Conservation (phyloP, 352 stramenopile genomes). For the Globisporangium parvum region DNA sequence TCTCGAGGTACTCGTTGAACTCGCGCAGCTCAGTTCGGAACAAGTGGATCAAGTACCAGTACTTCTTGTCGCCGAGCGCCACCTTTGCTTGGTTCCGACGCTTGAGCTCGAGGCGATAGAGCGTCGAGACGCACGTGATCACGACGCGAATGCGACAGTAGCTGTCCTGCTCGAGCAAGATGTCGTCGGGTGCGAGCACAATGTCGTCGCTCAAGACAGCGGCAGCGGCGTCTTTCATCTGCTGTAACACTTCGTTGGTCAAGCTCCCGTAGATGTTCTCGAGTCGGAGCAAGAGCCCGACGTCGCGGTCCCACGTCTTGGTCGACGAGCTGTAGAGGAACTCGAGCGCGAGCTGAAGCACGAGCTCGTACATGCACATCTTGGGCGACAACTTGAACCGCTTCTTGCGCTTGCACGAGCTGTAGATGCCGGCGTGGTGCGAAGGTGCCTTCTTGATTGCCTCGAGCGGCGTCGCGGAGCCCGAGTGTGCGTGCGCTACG, state of each 20-base stretch:
- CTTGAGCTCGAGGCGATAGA: conserved; percentile 51
- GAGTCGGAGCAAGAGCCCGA: conserved; percentile 40
- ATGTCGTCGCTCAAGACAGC: background rate
- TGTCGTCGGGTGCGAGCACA: conserved; percentile 5
- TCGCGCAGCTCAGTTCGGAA: conserved; percentile 36
- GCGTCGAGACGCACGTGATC: conserved; percentile 31
- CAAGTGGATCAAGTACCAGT: conserved; percentile 33
- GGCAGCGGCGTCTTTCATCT: conserved; percentile 8
- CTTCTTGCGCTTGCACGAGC: conserved; percentile 14
- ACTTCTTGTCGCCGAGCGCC: conserved; percentile 43
- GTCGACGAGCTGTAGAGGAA: conserved; percentile 28
- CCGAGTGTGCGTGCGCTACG: background rate
- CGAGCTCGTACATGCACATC: conserved; percentile 30
- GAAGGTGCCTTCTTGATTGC: background rate
- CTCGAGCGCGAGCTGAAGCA: conserved; percentile 34
- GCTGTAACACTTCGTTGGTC: conserved; percentile 26
- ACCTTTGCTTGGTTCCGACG: conserved; percentile 24
- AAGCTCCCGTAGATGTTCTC: conserved; percentile 39
- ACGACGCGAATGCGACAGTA: conserved; percentile 25
- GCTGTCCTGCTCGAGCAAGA: conserved; percentile 5
- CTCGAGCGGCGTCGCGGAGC: background rate
- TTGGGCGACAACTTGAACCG: conserved; percentile 13
- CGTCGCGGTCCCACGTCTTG: conserved; percentile 41
- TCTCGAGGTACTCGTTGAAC: conserved; percentile 27
- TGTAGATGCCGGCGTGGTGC: conserved; percentile 6